phyloP scores from a whole-genome alignment of 2,329 filamentous ascomycete species.

The Biscogniauxia sp. region DNA sequence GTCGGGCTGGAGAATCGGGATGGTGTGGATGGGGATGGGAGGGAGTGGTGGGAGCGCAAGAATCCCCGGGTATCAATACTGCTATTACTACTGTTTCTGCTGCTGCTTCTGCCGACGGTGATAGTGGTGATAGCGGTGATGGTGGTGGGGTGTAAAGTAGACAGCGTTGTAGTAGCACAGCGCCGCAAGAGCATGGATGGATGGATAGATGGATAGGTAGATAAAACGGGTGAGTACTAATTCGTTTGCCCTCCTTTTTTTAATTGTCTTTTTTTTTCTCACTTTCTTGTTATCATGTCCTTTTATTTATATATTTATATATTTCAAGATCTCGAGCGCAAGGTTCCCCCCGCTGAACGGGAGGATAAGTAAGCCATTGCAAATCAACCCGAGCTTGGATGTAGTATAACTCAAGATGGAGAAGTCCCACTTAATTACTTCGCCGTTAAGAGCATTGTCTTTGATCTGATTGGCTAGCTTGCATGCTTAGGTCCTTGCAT shows the following conservation, averaged over 20 bases:
- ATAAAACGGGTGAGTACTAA: neutral
- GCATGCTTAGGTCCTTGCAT: no score
- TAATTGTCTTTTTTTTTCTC: neutral
- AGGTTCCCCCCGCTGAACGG: neutral
- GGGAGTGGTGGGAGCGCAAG: no score
- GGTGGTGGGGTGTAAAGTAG: neutral
- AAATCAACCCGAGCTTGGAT: constrained; percentile 7
- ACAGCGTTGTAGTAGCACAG: constrained; percentile 1
- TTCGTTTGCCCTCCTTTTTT: neutral
- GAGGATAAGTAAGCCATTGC: constrained; percentile 15
- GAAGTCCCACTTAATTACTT: no score
- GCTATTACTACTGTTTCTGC: no score
- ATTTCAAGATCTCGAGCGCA: neutral
- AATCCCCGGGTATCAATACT: no score
- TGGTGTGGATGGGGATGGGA: no score
- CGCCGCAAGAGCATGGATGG: neutral
- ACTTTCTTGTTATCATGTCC: no score
- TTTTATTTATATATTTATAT: no score
- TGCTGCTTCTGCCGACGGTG: no score
- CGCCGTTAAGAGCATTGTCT: neutral
- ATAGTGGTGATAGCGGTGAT: neutral
- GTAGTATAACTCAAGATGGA: no score
- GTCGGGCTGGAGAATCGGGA: neutral
- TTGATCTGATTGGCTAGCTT: neutral
- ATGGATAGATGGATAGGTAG: neutral